A percentile compares a stretch with the other conserved stretches of the same genome.
These are phyloP conservation scores for Ceratobasidium sp. DNA, from an alignment of 1,284 basidiomycete genomes.

Conservation along the genomic window DNA sequence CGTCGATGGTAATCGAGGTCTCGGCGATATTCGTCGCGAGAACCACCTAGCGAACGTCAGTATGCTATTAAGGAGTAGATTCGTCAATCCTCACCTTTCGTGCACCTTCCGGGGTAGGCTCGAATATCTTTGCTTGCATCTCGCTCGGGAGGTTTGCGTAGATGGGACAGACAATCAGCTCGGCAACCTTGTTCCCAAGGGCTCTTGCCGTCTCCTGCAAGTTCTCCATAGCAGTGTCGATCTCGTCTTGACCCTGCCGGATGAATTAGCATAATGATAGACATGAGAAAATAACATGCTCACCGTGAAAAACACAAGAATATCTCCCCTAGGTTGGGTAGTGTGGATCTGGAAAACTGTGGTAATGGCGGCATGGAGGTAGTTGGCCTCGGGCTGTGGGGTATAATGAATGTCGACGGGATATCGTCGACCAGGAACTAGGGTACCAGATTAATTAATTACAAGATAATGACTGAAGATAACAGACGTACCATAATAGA, in stretches of 20 bases:
- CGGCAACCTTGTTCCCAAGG: constrained; percentile 94
- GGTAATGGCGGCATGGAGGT: constrained; percentile 97
- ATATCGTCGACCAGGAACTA: constrained; percentile 96
- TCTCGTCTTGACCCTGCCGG: constrained; percentile 94
- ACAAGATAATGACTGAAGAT: not conserved
- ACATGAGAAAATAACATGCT: constrained; percentile 53
- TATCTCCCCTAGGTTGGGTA: constrained; percentile 98
- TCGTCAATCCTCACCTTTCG: constrained; percentile 70
- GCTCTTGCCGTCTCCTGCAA: constrained; percentile 94
- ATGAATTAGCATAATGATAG: not conserved
- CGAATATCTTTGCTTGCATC: constrained; percentile 99
- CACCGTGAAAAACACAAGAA: constrained; percentile 95
- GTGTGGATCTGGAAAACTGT: constrained; percentile 99
- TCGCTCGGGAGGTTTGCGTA: constrained; percentile 98
- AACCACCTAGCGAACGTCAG: constrained; percentile 69
- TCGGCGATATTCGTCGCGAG: constrained; percentile 99
- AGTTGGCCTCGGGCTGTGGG: constrained; percentile 97
- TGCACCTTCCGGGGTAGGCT: constrained; percentile 96
- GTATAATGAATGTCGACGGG: constrained; percentile 99
- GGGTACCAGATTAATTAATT: constrained; percentile 10
- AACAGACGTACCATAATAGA: constrained; percentile 81
- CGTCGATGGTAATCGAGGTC: constrained; percentile 97
- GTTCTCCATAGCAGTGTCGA: constrained; percentile 96
- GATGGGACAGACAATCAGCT: constrained; percentile 96
- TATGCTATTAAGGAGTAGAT: not conserved